These are phyloP conservation scores for Nothophytophthora sp. DNA, from an alignment of 352 stramenopile genomes.

Conservation along the genomic window DNA sequence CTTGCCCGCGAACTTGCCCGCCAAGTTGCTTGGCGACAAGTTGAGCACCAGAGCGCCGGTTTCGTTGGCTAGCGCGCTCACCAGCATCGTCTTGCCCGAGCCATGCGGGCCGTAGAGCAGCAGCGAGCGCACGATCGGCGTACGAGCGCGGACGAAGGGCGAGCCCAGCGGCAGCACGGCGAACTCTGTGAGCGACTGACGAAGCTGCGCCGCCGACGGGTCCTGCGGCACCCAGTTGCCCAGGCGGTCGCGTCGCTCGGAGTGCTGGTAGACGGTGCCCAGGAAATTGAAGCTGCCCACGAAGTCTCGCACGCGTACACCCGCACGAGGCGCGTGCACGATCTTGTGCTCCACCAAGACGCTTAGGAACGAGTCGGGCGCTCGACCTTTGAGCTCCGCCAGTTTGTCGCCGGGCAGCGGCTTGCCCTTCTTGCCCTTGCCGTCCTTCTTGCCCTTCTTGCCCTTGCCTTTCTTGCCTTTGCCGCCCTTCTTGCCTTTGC, in stretches of 20 bases:
- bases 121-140: slow-evolving; percentile 85
- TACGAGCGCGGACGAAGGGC: slow-evolving; percentile 66
- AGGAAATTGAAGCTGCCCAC: slow-evolving; percentile 94
- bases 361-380: slow-evolving; percentile 89
- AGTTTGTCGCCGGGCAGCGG: slow-evolving; percentile 92
- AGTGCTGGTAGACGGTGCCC: slow-evolving; percentile 71
- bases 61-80: slow-evolving; percentile 92
- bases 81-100: slow-evolving; percentile 93
- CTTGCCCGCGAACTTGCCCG: slow-evolving; percentile 93
- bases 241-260: slow-evolving; percentile 56
- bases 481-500: slow-evolving; percentile 55
- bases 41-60: slow-evolving; percentile 94
- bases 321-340: slow-evolving; percentile 57
- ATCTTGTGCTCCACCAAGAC: slow-evolving; percentile 90
- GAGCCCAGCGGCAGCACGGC: slow-evolving; percentile 89
- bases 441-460: slow-evolving; percentile 48
- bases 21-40: slow-evolving; percentile 91
- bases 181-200: slow-evolving; percentile 91
- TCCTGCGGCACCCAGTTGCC: slow-evolving; percentile 92
- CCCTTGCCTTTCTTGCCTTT: slow-evolving; percentile 52
- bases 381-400: slow-evolving; percentile 88
- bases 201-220: slow-evolving; percentile 90
- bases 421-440: slow-evolving; percentile 67
- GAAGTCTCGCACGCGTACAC: slow-evolving; percentile 72
- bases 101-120: slow-evolving; percentile 94